Evolutionary conservation across 805 yeast species (phyloP), one percentile per base, ranked within the genome.

Genomic region (Nakazawaea ishiwadae): DNA sequence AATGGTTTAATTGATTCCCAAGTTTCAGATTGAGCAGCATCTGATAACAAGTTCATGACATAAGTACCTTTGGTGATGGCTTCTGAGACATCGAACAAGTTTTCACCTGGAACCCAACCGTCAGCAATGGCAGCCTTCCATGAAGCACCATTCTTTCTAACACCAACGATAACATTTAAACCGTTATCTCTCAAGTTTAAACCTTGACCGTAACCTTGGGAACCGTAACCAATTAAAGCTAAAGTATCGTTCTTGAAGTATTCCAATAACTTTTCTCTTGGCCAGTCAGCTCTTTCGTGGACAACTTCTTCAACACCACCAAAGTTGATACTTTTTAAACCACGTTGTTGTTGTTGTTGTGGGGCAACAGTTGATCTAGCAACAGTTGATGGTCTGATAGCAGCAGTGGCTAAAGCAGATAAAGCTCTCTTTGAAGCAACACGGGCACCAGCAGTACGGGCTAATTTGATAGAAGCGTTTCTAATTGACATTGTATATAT

Each of bases 201-300:
- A 73, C 97, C 98, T 78, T 93, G 99, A 67, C 99, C 99, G 79
- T 93, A 91, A 79, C 99, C 99, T 77, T 93, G 99, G 54, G 99
- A 91, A 66, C 99, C 99, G 82, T 93, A 93, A 72, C 99, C 99
- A 57, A 93, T 90, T 63, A 93, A 73, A 55, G 99, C 98, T 63
- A 93, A 75, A 48, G 99, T 93, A 69, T 93, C 98, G 71, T 90
- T 75, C 81, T 93, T 91, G 89, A 93, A 93, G 80, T 90, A 93
- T 62, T 88, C 90, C 51, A 83, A 78, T 62, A 93, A 77, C 77
- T 86, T 91, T 75, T 91, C 98, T 68, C 84, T 79, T 72, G 99
- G 99, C 99, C 99, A 93, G 85, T 93, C 99, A 59, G 89, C 83
- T 73, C 99, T 87, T 79, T 93, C 98, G 77, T 93, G 91, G 55